Conservation (phyloP, 1,284 basidiomycete genomes). For the Ceratobasidium sp. region DNA sequence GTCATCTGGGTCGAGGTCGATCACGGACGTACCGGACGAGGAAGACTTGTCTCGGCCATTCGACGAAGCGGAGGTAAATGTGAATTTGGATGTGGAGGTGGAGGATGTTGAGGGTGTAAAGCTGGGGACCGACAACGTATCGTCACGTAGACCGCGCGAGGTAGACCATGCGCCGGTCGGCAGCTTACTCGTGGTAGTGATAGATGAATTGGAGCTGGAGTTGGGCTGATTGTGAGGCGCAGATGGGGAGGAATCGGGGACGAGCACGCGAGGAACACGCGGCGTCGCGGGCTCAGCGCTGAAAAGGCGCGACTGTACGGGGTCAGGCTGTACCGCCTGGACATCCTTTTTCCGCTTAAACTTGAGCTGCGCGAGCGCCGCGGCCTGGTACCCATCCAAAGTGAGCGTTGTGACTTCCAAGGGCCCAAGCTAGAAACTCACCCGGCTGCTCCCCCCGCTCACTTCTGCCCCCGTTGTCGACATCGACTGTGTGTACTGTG, state of each 20-base stretch:
- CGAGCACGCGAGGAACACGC: constrained; percentile 57
- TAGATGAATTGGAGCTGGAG: constrained; percentile 40
- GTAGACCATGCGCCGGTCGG: constrained; percentile 55
- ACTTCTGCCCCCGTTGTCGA: constrained; percentile 24
- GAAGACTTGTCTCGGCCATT: constrained; percentile 46
- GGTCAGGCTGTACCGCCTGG: background rate
- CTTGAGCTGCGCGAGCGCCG: constrained; percentile 35
- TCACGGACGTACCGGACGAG: constrained; percentile 55
- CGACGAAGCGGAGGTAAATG: too few relatives aligned
- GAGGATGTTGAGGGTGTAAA: constrained; percentile 59
- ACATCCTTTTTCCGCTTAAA: constrained; percentile 39
- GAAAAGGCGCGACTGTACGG: constrained; percentile 9
- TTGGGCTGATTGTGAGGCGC: constrained; percentile 52
- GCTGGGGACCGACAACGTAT: constrained; percentile 67
- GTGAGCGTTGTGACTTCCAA: too few relatives aligned
- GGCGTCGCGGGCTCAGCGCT: constrained; percentile 33
- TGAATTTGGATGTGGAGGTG: background rate
- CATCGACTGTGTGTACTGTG: background rate
- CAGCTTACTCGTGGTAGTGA: constrained; percentile 50
- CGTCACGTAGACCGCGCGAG: constrained; percentile 53
- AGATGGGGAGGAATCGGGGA: constrained; percentile 74
- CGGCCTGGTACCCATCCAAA: background rate
- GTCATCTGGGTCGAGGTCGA: constrained; percentile 53
- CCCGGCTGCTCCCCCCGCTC: constrained; percentile 13
- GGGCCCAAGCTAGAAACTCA: background rate